phyloP scores from a whole-genome alignment of 108 stramenopile genomes.

The Conticribra weissflogii region DNA sequence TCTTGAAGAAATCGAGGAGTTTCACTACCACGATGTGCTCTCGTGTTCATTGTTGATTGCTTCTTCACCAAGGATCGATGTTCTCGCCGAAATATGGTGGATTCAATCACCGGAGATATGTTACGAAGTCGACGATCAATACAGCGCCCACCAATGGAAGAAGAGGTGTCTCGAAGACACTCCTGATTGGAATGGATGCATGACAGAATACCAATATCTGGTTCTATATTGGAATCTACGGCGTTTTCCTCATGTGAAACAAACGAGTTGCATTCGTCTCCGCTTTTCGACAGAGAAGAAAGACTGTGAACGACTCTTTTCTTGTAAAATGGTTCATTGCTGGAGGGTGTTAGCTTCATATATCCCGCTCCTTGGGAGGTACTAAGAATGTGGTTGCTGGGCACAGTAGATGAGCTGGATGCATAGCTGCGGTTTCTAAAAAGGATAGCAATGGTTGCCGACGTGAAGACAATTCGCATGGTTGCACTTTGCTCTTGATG shows the following conservation, averaged over 20 bases:
- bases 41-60: not conserved
- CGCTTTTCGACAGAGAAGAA: not conserved
- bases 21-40: too few relatives aligned
- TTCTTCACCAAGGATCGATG: not conserved
- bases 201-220: constrained; percentile 25
- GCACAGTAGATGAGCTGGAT: constrained; percentile 11
- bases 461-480: constrained; percentile 29
- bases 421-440: not conserved
- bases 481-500: too few relatives aligned
- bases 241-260: not conserved
- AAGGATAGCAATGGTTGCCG: constrained; percentile 20
- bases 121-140: constrained; percentile 3
- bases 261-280: constrained; percentile 15
- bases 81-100: constrained; percentile 11
- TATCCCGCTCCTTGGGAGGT: not conserved
- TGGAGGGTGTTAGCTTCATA: not conserved
- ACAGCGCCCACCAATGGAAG: constrained; percentile 29
- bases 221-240: too few relatives aligned
- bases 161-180: constrained; percentile 19
- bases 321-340: not conserved
- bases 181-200: constrained; percentile 13
- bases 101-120: constrained; percentile 5
- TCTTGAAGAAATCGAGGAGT: constrained; percentile 28
- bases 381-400: too few relatives aligned
- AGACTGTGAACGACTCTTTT: not conserved